phyloP scores from a whole-genome alignment of 371 early-diverging fungal genomes.

The Mortierella sp. region DNA sequence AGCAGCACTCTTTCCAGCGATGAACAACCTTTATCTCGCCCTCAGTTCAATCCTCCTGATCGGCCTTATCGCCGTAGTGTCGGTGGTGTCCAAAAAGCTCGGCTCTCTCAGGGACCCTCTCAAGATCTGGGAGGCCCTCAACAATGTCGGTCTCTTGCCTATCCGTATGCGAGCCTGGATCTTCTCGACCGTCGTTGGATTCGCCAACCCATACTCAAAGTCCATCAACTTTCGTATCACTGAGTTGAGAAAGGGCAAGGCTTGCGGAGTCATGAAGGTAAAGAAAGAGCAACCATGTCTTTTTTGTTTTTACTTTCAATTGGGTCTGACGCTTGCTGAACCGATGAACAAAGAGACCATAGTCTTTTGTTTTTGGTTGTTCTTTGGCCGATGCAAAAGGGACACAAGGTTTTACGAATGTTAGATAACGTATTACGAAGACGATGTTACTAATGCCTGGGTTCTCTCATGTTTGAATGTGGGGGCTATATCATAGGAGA shows the following conservation, averaged over 20 bases:
- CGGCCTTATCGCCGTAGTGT: background rate
- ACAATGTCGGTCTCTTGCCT: constrained; percentile 34
- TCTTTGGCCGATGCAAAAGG: background rate
- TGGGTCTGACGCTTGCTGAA: background rate
- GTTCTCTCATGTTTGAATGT: background rate
- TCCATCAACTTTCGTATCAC: constrained; percentile 54
- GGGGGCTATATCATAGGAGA: constrained; percentile 20
- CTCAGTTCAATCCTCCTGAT: constrained; percentile 5
- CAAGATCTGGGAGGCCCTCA: constrained; percentile 33
- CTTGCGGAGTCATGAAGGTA: constrained; percentile 48
- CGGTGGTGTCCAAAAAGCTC: constrained; percentile 24
- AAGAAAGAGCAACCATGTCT: background rate
- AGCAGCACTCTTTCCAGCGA: background rate
- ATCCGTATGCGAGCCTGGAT: constrained; percentile 43
- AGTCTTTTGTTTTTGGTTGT: background rate
- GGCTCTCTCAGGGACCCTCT: constrained; percentile 36
- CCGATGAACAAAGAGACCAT: background rate
- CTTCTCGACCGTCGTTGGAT: constrained; percentile 37
- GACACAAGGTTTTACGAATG: background rate
- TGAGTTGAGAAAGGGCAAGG: constrained; percentile 40
- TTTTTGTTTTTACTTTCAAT: background rate
- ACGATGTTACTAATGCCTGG: background rate
- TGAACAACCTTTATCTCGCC: constrained; percentile 2
- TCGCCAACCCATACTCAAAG: constrained; percentile 46
- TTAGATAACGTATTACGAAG: background rate